Evolutionary conservation across 192 early-diverging fungal genomes (phyloP), one percentile per base, ranked within the genome.

Genomic region (Dimargaris xerosporica): DNA sequence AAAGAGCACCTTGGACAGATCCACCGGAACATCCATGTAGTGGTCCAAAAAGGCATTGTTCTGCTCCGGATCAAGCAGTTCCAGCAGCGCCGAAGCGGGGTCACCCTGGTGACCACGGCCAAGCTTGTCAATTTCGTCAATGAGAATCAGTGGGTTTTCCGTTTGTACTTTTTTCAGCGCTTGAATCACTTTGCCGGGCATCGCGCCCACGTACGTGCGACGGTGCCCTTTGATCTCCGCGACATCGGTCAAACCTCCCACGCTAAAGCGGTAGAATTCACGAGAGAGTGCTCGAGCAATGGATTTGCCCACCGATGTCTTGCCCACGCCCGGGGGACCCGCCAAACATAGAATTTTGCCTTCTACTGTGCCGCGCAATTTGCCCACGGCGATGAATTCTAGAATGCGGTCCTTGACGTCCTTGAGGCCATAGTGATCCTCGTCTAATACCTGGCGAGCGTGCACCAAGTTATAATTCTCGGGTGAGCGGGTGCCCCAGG

Each of bases 221-320:
- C 96, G 85, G 75, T 97, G 96, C 28, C 94, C 96, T 80, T 99
- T 99, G 71, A 99, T 96, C 71, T 99, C 96, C 21, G 96, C 96
- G 19, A 97, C 96, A 67, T 99, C 96, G 0, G 89, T 91, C 67
- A 99, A 70, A 0, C 96, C 96, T 55, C 96, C 96, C 23, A 99
- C 96, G 65, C 85, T 88, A 77, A 99, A 99, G 31, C 96, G 78
- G 75, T 85, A 99, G 69, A 97, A 99, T 71, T 95, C 91, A 23
- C 96, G 82, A 53, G 84, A 85, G 23, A 99, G 79, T 5, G 96
- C 88, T 19, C 91, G 86, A 15, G 96, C 96, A 76, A 99, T 96
- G 44, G 87, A 90, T 73, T 97, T 97, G 34, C 96, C 96, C 62
- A 99, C 88, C 17, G 93, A 96, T 3, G 96, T 99, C 69, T 99